Conservation (phyloP, 2,329 filamentous ascomycete genomes). For the Atkinsonella hypoxylon region DNA sequence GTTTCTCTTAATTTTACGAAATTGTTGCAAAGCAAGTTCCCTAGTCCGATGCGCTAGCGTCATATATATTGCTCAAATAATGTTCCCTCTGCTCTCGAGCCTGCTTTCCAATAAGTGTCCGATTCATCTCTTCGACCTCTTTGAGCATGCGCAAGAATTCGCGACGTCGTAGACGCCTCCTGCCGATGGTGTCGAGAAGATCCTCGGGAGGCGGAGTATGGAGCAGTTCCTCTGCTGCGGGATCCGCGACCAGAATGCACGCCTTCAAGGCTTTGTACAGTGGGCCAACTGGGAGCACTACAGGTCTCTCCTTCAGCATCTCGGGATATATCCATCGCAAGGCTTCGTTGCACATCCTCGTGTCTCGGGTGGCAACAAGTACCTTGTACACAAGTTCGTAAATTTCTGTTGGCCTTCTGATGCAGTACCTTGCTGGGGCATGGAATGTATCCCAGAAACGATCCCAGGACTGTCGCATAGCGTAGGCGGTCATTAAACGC, state of each 20-base stretch:
- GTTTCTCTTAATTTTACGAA: not conserved
- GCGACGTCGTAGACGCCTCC: constrained; percentile 15
- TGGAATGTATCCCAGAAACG: constrained; percentile 51
- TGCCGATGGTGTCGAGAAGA: constrained; percentile 7
- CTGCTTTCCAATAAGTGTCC: constrained; percentile 5
- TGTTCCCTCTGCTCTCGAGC: constrained; percentile 10
- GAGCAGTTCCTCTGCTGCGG: constrained; percentile 27
- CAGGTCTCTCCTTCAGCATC: constrained; percentile 43
- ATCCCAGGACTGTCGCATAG: constrained; percentile 36
- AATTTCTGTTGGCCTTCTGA: constrained; percentile 35
- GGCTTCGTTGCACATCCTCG: constrained; percentile 31
- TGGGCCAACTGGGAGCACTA: constrained; percentile 29
- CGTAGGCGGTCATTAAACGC: constrained; percentile 34
- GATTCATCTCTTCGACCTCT: constrained; percentile 17
- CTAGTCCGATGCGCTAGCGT: not conserved
- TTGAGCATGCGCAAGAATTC: constrained; percentile 21
- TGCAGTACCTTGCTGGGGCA: constrained; percentile 36
- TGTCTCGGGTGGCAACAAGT: constrained; percentile 32
- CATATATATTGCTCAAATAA: constrained; percentile 6
- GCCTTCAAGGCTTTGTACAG: constrained; percentile 37
- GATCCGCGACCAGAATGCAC: constrained; percentile 45
- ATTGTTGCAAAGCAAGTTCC: not conserved
- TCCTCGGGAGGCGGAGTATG: constrained; percentile 8
- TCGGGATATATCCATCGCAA: constrained; percentile 44
- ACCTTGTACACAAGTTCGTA: constrained; percentile 42